Evolutionary conservation across 495 filamentous ascomycete species (phyloP).

Genomic region (Penicillium riverlandense): DNA sequence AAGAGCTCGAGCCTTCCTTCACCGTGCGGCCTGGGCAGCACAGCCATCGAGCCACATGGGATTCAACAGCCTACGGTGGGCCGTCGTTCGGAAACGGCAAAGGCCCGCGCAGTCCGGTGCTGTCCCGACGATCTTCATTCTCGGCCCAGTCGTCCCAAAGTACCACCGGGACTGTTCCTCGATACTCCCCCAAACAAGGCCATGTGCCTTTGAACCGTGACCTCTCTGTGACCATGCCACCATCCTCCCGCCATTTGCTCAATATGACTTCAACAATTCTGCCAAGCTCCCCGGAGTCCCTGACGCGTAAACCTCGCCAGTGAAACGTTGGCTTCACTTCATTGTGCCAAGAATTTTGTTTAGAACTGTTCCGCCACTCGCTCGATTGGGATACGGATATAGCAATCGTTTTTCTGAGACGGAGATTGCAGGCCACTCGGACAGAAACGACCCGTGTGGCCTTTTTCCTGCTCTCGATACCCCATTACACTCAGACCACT

Average conservation of each 20-base stretch:
- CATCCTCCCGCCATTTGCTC: slow-evolving; percentile 20
- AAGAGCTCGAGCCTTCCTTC: slow-evolving; percentile 7
- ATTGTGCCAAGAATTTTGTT: not conserved
- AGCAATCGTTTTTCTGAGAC: not conserved
- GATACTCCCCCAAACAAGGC: slow-evolving; percentile 12
- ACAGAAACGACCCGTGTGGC: not conserved
- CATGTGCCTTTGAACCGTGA: slow-evolving; percentile 10
- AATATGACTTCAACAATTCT: slow-evolving; percentile 21
- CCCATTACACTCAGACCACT: not conserved
- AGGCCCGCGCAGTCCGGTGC: slow-evolving; percentile 7
- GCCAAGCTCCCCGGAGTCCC: slow-evolving; percentile 12
- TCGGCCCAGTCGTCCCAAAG: slow-evolving; percentile 7
- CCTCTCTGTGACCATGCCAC: slow-evolving; percentile 19
- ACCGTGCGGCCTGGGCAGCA: not conserved
- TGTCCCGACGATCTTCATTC: slow-evolving; percentile 15
- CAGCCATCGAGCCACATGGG: slow-evolving; percentile 9
- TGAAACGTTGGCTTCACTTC: not conserved
- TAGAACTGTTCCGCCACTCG: not conserved
- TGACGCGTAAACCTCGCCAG: slow-evolving; percentile 8
- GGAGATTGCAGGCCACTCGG: not conserved
- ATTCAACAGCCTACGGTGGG: slow-evolving; percentile 5
- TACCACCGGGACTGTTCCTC: slow-evolving; percentile 2
- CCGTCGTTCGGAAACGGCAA: not conserved
- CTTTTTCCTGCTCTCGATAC: not conserved
- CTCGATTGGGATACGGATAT: not conserved